A percentile compares a stretch with the other conserved stretches of the same genome.
Evolutionary conservation across 2,329 filamentous ascomycete species (phyloP).

Genomic region (Malbranchea cinnamomea): DNA sequence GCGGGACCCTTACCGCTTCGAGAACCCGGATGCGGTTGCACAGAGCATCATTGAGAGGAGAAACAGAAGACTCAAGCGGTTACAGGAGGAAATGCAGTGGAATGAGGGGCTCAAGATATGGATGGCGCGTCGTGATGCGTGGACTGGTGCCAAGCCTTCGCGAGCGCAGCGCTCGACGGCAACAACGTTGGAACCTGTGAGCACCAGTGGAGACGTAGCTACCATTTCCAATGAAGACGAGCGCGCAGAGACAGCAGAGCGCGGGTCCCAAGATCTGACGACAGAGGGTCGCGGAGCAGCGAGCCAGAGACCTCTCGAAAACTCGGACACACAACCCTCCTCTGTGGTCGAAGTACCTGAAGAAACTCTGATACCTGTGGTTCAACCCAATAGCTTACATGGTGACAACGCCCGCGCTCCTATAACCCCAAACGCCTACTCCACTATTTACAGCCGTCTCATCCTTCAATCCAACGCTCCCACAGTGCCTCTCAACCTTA

Average conservation of each 20-base stretch:
- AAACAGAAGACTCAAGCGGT: conserved; percentile 40
- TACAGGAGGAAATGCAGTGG: conserved; percentile 54
- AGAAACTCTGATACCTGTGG: conserved; percentile 55
- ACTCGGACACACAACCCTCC: conserved; percentile 21
- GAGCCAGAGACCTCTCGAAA: conserved; percentile 24
- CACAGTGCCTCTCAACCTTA: conserved; percentile 73
- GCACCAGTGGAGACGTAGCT: too few relatives aligned
- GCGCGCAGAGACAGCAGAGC: too few relatives aligned
- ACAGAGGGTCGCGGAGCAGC: conserved; percentile 4
- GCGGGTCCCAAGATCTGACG: not conserved
- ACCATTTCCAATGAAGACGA: too few relatives aligned
- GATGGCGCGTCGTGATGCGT: conserved; percentile 60
- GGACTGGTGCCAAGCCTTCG: conserved; percentile 54
- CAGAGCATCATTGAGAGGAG: conserved; percentile 34
- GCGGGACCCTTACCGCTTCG: conserved; percentile 23
- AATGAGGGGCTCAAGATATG: conserved; percentile 75
- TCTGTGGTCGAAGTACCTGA: conserved; percentile 22
- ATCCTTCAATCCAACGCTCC: conserved; percentile 67
- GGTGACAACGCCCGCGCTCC: conserved; percentile 62
- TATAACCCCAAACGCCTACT: conserved; percentile 59
- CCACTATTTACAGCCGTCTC: conserved; percentile 79
- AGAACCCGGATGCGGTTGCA: conserved; percentile 26
- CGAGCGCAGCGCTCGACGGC: not conserved
- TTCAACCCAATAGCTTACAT: conserved; percentile 55
- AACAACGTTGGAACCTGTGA: too few relatives aligned